Evolutionary conservation across 1,284 basidiomycete species (phyloP), one percentile per base, ranked within the genome.

Genomic region (Leccinum cinnamomeum): DNA sequence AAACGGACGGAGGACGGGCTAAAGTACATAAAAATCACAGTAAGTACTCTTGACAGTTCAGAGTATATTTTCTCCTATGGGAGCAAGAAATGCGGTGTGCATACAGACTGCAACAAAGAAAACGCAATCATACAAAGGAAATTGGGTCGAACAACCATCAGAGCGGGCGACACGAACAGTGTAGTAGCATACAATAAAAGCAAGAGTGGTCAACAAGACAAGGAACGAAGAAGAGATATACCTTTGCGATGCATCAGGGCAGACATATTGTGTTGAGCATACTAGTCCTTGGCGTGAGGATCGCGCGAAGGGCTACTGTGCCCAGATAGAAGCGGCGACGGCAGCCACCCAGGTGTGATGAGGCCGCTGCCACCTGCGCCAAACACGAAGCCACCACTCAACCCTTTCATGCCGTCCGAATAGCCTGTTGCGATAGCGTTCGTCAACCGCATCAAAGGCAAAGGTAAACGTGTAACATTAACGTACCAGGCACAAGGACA

Each of bases 301-400:
- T 72, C 67, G 51, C 72, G 67, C 25, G 65, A 59, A 44, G 71
- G 75, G 23, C 70, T 76, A 58, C 68, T 76, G 30, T 74, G 62
- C 18, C 73, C 76, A 33, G 75, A 77, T 41, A 65, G 71, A 51
- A 75, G 62, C 25, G 74, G 74, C 3, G 73, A 76, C 1, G 65
- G 62, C 35, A 76, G 51, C 70, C 72, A 76, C 5, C 74, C 74
- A n/a, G 74, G 75, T 23, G 76, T 77, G 50, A 77, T 77, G 8
- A 75, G 73, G 23, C 72, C 90, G 67, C 88, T 91, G 11, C 91
- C 91, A 23, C 89, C 89, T 2, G 87, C 82, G 8, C 91, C 91
- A 69, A 88, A 93, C 39, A 92, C 86, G 71, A 92, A 93, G 4
- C 91, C 91, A 37, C 90, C 91, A 65, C 86, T 89, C 18, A 93